phyloP scores from a whole-genome alignment of 345 rosid genomes.

The Brassica cretica region DNA sequence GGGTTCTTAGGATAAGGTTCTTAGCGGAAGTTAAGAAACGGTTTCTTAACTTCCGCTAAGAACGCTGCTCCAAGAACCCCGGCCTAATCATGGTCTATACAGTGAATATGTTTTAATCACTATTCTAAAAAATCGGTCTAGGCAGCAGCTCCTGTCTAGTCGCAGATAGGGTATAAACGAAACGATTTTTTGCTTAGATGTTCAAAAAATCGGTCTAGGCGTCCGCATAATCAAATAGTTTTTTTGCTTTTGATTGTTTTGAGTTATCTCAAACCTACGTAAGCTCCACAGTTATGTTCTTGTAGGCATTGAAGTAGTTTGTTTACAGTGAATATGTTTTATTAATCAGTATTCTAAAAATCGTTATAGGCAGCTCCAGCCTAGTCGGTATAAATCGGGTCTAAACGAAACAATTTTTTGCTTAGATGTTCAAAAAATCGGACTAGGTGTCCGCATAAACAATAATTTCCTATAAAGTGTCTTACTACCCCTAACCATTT shows the following conservation, averaged over 20 bases:
- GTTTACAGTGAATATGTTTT: background rate
- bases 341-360: background rate
- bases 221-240: background rate
- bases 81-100: no score
- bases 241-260: constrained; percentile 4
- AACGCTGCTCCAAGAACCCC: no score
- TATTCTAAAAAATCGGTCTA: background rate
- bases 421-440: constrained; percentile 10
- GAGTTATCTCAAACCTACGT: constrained; percentile 28
- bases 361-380: no score
- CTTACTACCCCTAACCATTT: background rate
- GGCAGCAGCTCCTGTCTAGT: no score
- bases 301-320: constrained; percentile 59
- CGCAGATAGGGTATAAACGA: no score
- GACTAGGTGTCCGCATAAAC: background rate
- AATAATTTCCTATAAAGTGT: no score
- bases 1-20: no score
- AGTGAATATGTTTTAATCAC: background rate
- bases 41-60: no score
- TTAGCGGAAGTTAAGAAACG: no score
- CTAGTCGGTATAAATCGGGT: no score
- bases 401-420: no score
- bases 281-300: constrained; percentile 52
- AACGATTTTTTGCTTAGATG: no score
- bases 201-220: background rate